Base-by-base conservation (phyloP, 768 basidiomycete species). In the Termitomyces sp. region DNA sequence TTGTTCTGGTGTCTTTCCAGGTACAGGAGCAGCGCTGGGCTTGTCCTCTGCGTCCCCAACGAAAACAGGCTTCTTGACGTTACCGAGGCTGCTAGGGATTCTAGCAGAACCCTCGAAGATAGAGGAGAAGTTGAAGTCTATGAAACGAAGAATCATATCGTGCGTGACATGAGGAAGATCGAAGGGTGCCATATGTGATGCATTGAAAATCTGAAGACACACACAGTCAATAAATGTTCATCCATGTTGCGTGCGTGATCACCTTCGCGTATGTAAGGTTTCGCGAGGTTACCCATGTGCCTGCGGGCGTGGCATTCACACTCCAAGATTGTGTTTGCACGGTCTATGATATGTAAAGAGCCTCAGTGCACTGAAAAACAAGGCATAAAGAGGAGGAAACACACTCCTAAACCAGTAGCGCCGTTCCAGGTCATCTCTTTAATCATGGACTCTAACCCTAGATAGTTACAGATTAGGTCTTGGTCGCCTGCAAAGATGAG, bases 131-230 rank as follows among this genome's bases (percentile, higher is more conserved):
- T 98, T 89, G 60, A 95, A 85, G 53, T 85, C 88, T 88, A 98
- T 93, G 77, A 99, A 99, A 14, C 97, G 91, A 43, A 97, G 84
- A 65, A 99, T 96, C 97, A 98, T 98, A 72, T 99, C 97, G 71
- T 98, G 94, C 4, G 95, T 79, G 20, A 88, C 85, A 54, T 91
- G 82, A 0, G 95, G 95, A 13, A 90, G 78, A 71, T 99, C 96
- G 71, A 78, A 89, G 13, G 90, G 87, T 8, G 85, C 96, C 97
- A 98, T 99, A 72, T 98, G 97, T 1, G 95, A 98, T 3, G 93
- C 92, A 60, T 94, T 91, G 72, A 88, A 90, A 28, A 97, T 83
- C 92, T 95, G 10, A 46, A 58, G 44, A 53, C 33, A 38, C 52
- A 53, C 33, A 38, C 52, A 7, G 38, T 23, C 43, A 20, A 28